Conservation (phyloP, 1,139 yeast species). For the Protomyces arabidopsidicola region DNA sequence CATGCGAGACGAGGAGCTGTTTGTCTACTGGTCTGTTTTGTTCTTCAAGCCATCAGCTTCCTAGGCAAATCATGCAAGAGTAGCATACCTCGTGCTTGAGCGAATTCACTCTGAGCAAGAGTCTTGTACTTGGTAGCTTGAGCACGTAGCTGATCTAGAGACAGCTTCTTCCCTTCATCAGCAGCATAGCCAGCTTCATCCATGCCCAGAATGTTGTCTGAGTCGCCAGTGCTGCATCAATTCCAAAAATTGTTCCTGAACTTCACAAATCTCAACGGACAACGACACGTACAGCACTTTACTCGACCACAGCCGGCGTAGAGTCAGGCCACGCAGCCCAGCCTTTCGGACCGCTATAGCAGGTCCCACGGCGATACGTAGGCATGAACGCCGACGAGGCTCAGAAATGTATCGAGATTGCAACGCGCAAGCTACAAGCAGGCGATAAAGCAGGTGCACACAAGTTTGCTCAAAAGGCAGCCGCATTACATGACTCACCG, state of each 20-base stretch:
- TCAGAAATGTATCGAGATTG: constrained; percentile 27
- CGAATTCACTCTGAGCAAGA: not conserved
- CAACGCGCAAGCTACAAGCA: constrained; percentile 19
- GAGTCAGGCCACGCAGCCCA: too few species aligned
- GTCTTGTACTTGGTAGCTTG: not conserved
- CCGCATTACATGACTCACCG: constrained; percentile 18
- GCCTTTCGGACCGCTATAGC: too few species aligned
- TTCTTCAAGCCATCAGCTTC: not conserved
- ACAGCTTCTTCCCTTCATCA: not conserved
- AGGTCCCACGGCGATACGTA: too few species aligned
- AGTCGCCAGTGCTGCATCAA: too few species aligned
- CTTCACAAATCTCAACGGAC: too few species aligned
- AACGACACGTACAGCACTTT: too few species aligned
- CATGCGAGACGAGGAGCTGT: not conserved
- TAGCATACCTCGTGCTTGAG: not conserved
- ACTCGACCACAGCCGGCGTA: too few species aligned
- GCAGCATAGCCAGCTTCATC: too few species aligned
- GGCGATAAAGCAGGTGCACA: constrained; percentile 29
- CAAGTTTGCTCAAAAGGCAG: constrained; percentile 29
- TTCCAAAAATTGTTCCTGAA: too few species aligned
- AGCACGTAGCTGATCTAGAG: not conserved
- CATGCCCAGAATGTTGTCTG: too few species aligned
- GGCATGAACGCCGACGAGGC: constrained; percentile 23
- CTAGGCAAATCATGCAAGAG: not conserved
- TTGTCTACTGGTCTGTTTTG: not conserved